Percentiles rank a stretch among this genome's conserved stretches.
phyloP scores from a whole-genome alignment of 306 rosid genomes.

The Corylus heterophylla region DNA sequence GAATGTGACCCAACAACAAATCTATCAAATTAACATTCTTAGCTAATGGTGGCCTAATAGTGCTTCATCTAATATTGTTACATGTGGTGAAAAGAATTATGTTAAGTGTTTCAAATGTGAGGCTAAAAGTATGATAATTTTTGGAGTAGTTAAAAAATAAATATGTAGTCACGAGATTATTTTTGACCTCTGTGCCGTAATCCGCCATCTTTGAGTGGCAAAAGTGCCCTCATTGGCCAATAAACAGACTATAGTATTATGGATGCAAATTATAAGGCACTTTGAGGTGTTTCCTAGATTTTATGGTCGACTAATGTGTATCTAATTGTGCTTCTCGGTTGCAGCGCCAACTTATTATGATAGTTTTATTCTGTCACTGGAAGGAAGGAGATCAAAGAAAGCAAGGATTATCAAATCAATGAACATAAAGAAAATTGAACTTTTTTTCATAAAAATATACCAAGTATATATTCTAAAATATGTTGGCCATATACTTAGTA shows the following conservation, averaged over 20 bases:
- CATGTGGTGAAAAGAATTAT: neutral
- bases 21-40: neutral
- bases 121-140: neutral
- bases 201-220: too few species aligned
- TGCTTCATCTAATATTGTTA: neutral
- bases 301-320: neutral
- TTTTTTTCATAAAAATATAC: too few species aligned
- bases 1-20: neutral
- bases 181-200: neutral
- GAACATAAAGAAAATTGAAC: too few species aligned
- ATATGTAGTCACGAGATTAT: neutral
- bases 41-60: neutral
- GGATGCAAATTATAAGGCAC: neutral
- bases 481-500: too few species aligned
- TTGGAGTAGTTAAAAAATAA: neutral
- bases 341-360: too few species aligned
- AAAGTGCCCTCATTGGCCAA: neutral
- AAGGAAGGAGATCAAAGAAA: too few species aligned
- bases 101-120: neutral
- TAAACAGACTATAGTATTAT: neutral
- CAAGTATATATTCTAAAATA: too few species aligned
- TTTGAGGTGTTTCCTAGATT: neutral
- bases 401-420: too few species aligned
- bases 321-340: neutral
- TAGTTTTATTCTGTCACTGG: too few species aligned